Percentiles rank a stretch among this genome's conserved stretches.
Evolutionary conservation across 139 green algal species (phyloP).

Genomic region (Zygnema circumcarinatum): DNA sequence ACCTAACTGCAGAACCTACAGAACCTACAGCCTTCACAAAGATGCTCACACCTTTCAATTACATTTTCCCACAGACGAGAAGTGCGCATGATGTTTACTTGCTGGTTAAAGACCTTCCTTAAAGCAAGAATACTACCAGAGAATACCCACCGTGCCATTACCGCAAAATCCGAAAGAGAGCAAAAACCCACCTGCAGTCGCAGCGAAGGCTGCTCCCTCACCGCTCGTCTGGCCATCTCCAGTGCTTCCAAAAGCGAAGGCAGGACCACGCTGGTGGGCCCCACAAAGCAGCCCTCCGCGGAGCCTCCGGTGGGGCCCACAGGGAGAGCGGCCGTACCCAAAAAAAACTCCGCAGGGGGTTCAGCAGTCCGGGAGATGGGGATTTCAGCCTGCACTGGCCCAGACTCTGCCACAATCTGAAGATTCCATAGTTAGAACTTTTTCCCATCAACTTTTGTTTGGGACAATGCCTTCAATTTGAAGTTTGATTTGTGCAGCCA

Average conservation of each 20-base stretch:
- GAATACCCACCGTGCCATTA: too few species aligned
- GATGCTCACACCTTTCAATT: too few species aligned
- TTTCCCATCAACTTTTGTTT: not conserved
- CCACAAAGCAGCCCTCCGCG: constrained; percentile 11
- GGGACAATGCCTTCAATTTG: not conserved
- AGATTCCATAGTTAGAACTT: not conserved
- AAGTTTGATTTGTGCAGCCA: not conserved
- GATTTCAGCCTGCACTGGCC: not conserved
- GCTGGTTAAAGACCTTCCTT: too few species aligned
- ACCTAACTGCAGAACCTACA: too few species aligned
- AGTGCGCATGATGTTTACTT: too few species aligned
- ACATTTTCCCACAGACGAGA: too few species aligned
- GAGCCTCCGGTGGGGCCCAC: not conserved
- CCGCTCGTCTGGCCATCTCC: constrained; percentile 66
- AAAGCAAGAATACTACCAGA: too few species aligned
- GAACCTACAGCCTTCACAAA: too few species aligned
- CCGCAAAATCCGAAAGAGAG: too few species aligned
- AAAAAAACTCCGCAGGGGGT: not conserved
- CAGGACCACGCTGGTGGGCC: constrained; percentile 66
- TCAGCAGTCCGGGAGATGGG: not conserved
- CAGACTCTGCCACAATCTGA: not conserved
- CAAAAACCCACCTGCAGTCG: constrained; percentile 76
- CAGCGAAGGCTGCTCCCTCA: constrained; percentile 30
- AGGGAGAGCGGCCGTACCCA: not conserved
- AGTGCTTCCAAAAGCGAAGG: constrained; percentile 70